Evolutionary conservation across 306 rosid species (phyloP), one percentile per base, ranked within the genome.

Genomic region (Vachellia pachyceras): DNA sequence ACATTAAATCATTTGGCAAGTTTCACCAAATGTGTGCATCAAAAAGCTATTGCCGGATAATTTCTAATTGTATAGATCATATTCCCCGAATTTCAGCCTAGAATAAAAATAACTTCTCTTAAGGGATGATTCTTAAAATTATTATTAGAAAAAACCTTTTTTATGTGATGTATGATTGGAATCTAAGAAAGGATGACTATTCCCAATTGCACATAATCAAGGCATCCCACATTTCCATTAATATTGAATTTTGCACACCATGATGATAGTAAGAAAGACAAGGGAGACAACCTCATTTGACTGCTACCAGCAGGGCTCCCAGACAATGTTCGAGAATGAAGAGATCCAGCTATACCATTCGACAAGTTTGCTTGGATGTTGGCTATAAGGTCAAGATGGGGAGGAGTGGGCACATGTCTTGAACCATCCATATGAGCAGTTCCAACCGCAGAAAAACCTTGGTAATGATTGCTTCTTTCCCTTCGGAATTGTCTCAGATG

Each of bases 401-500:
- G n/a, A n/a, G n/a, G 84, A 61, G 89, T 72, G 22, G 92, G 85
- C 39, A 80, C 66, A 74, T 90, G 86, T 72, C 92, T 90, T 65
- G 82, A 86, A 85, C 87, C 87, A 79, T 94, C 97, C 69, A 78
- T 66, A 78, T 88, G 89, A 69, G 87, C 57, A 45, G 85, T 82
- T 55, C 84, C 89, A 83, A 73, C 47, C 40, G 83, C 80, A 33
- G 75, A 80, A 72, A 82, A 88, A 79, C 79, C 73, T 39, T 77
- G 87, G 79, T 87, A 74, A 82, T 83, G 81, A 80, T 82, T 84
- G 80, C 88, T 84, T 89, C 89, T 90, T 82, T 91, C 98, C 83
- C 79, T 87, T 29, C 97, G 91, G 81, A 85, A 66, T 76, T 88
- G 97, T 82, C 99, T 88, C 82, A 93, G 90, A 86, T 93, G 99